Conservation (phyloP, 1,139 yeast genomes). For the Eremothecium coryli region DNA sequence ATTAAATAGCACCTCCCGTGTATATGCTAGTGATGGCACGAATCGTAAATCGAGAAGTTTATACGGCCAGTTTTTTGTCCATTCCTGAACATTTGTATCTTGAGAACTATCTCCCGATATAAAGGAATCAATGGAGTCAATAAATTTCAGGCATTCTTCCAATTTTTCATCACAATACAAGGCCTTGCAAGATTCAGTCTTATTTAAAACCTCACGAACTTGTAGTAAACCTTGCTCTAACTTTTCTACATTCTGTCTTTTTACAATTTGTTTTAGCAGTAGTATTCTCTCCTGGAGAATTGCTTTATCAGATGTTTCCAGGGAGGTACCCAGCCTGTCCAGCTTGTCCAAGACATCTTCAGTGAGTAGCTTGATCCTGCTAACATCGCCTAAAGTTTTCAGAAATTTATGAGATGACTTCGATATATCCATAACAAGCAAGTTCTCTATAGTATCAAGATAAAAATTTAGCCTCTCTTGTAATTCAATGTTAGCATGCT, state of each 20-base stretch:
- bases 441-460: constrained; percentile 75
- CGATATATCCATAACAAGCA: constrained; percentile 73
- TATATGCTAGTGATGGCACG: constrained; percentile 49
- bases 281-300: constrained; percentile 47
- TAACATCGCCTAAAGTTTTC: constrained; percentile 68
- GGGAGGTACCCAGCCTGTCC: constrained; percentile 36
- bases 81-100: constrained; percentile 28
- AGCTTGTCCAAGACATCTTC: constrained; percentile 43
- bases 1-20: constrained; percentile 44
- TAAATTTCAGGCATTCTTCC: constrained; percentile 42
- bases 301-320: constrained; percentile 39
- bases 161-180: constrained; percentile 38
- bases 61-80: constrained; percentile 41
- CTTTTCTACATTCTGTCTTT: constrained; percentile 50
- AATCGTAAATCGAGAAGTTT: constrained; percentile 43
- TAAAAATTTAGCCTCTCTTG: constrained; percentile 78
- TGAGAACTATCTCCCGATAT: constrained; percentile 42
- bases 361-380: constrained; percentile 50
- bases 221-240: constrained; percentile 63
- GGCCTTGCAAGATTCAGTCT: constrained; percentile 45
- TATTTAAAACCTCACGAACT: constrained; percentile 41
- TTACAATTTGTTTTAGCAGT: constrained; percentile 43
- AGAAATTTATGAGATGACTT: constrained; percentile 78
- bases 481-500: constrained; percentile 38
- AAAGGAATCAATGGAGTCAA: constrained; percentile 48